Base-by-base conservation (phyloP, 2,329 filamentous ascomycete genomes). In the Diplodia seriata region DNA sequence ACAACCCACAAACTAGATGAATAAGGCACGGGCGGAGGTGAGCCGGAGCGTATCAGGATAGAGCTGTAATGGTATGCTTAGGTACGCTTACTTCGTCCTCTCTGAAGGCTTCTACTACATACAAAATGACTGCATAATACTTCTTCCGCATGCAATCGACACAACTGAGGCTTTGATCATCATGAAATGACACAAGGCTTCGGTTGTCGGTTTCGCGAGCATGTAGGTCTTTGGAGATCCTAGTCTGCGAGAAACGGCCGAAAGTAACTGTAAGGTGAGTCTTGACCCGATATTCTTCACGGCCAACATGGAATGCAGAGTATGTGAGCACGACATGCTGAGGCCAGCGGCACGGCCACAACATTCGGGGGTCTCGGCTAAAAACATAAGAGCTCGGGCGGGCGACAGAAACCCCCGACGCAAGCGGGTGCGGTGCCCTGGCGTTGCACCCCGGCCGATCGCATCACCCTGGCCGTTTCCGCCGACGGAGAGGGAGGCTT, bases 371-470 rank as follows among this genome's bases (percentile, higher is more conserved):
- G 11, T 1, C 26, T 26, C 26, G 26, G 26, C 26, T 26, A 26
- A 26, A 26, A 26, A 26, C 26, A 4, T 36, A 6, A 2, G n/a
- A 20, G 14, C 36, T 31, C 18, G 29, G 66, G 66, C 47, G 47
- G 66, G 47, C 66, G 49, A 54, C 47, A 62, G 20, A 67, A 67
- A 62, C 66, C 56, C 54, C 66, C 66, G 66, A 56, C 66, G 66
- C 54, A 54, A 23, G 26, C 29, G 11, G 54, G 36, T 8, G n/a
- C n/a, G 38, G 38, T 9, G 31, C 31, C 31, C 31, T 6, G 31
- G n/a, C n/a, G 36, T 29, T 40, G 40, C 61, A 53, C 43, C 63
- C 53, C 63, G 51, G 63, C 63, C 50, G 53, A 56, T 49, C 63
- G 36, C 63, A 47, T 55, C 51, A 55, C 63, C 50, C 50, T 56